phyloP scores from a whole-genome alignment of 495 filamentous ascomycete species.

The Venustampulla echinocandica region DNA sequence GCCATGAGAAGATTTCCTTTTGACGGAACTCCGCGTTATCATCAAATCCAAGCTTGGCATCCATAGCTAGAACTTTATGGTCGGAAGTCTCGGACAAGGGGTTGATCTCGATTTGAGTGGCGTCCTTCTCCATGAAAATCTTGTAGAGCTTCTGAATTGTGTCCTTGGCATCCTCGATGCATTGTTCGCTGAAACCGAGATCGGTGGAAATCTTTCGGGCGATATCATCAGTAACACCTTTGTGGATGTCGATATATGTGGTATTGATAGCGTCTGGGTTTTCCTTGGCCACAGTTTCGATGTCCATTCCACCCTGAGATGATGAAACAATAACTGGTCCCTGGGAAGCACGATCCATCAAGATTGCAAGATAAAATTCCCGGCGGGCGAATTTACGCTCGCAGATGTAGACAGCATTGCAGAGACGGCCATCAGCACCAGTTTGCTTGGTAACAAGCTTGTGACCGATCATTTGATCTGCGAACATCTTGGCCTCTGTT shows the following conservation, averaged over 20 bases:
- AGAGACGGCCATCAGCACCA: slow-evolving; percentile 79
- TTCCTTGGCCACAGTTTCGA: slow-evolving; percentile 96
- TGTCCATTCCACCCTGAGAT: slow-evolving; percentile 98
- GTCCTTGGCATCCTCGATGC: slow-evolving; percentile 85
- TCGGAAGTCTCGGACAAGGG: slow-evolving; percentile 94
- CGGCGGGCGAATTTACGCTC: slow-evolving; percentile 98
- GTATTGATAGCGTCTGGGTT: slow-evolving; percentile 90
- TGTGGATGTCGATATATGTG: slow-evolving; percentile 86
- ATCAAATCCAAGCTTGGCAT: slow-evolving; percentile 95
- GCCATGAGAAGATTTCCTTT: slow-evolving; percentile 88
- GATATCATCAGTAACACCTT: slow-evolving; percentile 90
- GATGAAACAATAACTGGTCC: slow-evolving; percentile 93
- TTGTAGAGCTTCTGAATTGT: slow-evolving; percentile 98
- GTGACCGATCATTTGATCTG: slow-evolving; percentile 98
- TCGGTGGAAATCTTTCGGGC: slow-evolving; percentile 82
- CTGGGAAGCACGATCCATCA: slow-evolving; percentile 93
- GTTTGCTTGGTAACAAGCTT: slow-evolving; percentile 99
- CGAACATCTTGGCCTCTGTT: slow-evolving; percentile 84
- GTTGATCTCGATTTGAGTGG: slow-evolving; percentile 99
- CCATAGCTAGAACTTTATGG: slow-evolving; percentile 96
- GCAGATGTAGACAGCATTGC: slow-evolving; percentile 95
- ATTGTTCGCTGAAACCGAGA: slow-evolving; percentile 94
- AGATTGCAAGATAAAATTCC: slow-evolving; percentile 96
- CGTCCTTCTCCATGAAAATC: slow-evolving; percentile 96
- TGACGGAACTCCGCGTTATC: slow-evolving; percentile 98